phyloP scores from a whole-genome alignment of 1,284 basidiomycete species.

The Cutaneotrichosporon cutaneum region DNA sequence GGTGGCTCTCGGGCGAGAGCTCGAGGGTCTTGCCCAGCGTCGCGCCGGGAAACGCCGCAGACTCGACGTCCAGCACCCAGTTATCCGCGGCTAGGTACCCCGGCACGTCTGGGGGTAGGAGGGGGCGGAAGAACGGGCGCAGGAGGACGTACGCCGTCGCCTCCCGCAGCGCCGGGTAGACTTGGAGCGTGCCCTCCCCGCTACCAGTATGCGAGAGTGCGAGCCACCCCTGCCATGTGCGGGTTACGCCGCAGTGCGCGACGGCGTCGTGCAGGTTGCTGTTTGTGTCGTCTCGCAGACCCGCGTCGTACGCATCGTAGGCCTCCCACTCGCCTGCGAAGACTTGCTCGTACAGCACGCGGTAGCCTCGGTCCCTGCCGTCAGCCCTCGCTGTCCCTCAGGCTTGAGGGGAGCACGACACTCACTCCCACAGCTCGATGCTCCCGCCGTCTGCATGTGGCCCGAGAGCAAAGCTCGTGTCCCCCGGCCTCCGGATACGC shows the following conservation, averaged over 20 bases:
- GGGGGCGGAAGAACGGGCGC: constrained; percentile 66
- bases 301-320: constrained; percentile 37
- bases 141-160: constrained; percentile 73
- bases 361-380: constrained; percentile 56
- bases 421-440: constrained; percentile 71
- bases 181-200: constrained; percentile 68
- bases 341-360: constrained; percentile 61
- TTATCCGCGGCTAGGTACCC: constrained; percentile 58
- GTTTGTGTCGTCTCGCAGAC: constrained; percentile 31
- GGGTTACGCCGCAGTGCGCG: constrained; percentile 63
- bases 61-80: constrained; percentile 65
- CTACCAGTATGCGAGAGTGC: constrained; percentile 61
- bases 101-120: constrained; percentile 15
- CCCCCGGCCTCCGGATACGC: constrained; percentile 69
- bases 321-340: constrained; percentile 62
- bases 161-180: constrained; percentile 71
- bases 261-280: constrained; percentile 46
- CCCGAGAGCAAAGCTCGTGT: constrained; percentile 65
- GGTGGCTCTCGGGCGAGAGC: constrained; percentile 63
- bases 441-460: constrained; percentile 74
- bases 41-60: constrained; percentile 63
- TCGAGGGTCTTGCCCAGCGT: constrained; percentile 65
- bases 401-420: no score
- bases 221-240: constrained; percentile 69
- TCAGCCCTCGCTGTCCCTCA: background rate